Percentiles rank a stretch among this genome's conserved stretches.
These are phyloP conservation scores for Salix koriyanagi DNA, from an alignment of 345 rosid genomes.

Conservation along the genomic window DNA sequence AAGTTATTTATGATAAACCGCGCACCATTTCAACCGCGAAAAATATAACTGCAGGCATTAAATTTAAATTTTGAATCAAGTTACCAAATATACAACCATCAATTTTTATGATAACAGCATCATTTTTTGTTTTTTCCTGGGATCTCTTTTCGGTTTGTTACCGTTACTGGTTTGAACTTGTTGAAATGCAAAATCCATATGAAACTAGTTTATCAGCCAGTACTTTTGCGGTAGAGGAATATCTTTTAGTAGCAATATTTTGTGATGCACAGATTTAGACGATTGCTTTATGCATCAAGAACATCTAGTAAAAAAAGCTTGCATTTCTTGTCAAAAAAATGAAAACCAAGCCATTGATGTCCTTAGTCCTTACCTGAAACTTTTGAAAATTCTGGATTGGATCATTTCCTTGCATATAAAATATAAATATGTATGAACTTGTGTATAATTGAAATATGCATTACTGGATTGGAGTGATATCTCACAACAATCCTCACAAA, in stretches of 20 bases:
- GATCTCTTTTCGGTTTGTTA: neutral
- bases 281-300: no score
- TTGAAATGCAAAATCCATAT: neutral
- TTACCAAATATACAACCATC: neutral
- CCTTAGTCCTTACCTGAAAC: neutral
- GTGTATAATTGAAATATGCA: neutral
- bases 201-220: neutral
- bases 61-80: neutral
- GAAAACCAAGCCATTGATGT: neutral
- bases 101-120: neutral
- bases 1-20: neutral
- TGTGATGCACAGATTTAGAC: no score
- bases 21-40: neutral
- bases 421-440: neutral
- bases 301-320: neutral
- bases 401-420: neutral
- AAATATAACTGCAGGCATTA: neutral
- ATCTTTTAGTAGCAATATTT: neutral
- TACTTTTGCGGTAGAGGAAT: neutral
- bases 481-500: neutral
- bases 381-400: neutral
- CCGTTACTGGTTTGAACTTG: neutral
- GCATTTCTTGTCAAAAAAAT: neutral
- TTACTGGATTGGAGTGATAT: neutral
- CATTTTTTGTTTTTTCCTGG: neutral